Base-by-base conservation (phyloP, 1,139 yeast genomes). In the Geotrichum australiense region DNA sequence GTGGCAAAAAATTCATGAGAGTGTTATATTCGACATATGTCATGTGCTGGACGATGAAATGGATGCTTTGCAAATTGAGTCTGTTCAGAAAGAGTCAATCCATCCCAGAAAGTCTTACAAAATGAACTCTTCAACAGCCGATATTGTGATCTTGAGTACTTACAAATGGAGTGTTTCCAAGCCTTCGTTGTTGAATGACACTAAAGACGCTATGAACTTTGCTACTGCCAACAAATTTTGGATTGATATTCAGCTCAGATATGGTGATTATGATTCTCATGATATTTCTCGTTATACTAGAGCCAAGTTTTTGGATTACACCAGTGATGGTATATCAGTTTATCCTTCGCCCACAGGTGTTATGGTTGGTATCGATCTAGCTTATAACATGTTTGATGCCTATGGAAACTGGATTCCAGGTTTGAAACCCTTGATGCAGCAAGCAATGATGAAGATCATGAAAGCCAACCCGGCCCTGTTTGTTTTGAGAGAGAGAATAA, bases 371-470 rank as follows among this genome's bases (percentile, higher is more conserved):
- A 74, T 93, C 50, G 99, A 93, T 63, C 69, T 93, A 53, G 96
- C 98, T 0, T 93, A 93, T 61, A 91, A 91, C 61, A 84, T 87
- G 81, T 87, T 85, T 58, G 96, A 87, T 61, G 91, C 94, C 0
- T 93, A 86, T 62, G 99, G 98, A 26, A 87, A 86, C 55, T 93
- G 98, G 97, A 84, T 91, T 66, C 91, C 94, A 3, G 97, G 97
- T 1, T 66, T 91, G 61, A 93, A 93, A 59, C 86, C 89, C 3
- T 68, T 93, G 56, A 70, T 91, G 67, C 94, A 84, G 56, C 86
- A 81, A 57, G 94, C 97, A 14, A 80, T 93, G 95, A 74, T 76
- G 49, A 93, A 93, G 43, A 84, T 93, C 38, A 85, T 89, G 96
- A 87, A 85, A 57, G 83, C 93, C 1, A 91, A 91, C 54, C 97